These are phyloP conservation scores for Grammothele lineata DNA, from an alignment of 768 basidiomycete genomes.

Conservation along the genomic window DNA sequence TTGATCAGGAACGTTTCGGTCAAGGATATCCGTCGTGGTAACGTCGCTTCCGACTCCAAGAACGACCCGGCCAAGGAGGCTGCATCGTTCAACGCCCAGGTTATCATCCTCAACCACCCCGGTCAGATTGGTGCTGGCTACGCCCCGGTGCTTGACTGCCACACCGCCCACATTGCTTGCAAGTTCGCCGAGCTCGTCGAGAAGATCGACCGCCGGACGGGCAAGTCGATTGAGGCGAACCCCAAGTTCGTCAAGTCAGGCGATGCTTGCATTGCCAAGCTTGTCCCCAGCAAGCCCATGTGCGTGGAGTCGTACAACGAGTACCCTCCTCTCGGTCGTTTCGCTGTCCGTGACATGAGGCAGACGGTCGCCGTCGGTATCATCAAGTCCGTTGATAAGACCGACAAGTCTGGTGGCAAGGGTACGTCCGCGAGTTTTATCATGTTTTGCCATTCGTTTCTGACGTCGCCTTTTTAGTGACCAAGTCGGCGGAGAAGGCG, in stretches of 20 bases:
- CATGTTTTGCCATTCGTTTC: neutral
- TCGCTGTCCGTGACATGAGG: constrained; percentile 99
- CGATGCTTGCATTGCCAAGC: constrained; percentile 98
- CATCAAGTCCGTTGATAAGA: constrained; percentile 97
- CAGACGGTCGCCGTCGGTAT: constrained; percentile 99
- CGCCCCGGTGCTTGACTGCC: constrained; percentile 98
- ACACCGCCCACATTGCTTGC: constrained; percentile 99
- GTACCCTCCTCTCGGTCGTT: constrained; percentile 99
- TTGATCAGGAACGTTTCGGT: constrained; percentile 99
- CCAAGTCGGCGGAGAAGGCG: constrained; percentile 96
- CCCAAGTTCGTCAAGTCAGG: constrained; percentile 99
- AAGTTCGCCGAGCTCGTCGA: constrained; percentile 98
- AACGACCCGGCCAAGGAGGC: constrained; percentile 99
- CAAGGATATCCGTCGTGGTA: constrained; percentile 99
- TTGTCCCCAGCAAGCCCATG: constrained; percentile 95
- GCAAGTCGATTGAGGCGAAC: constrained; percentile 80
- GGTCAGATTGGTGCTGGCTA: constrained; percentile 99
- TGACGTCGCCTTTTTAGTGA: constrained; percentile 45
- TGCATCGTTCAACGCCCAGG: constrained; percentile 98
- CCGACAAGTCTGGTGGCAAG: constrained; percentile 86
- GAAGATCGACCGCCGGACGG: constrained; percentile 99
- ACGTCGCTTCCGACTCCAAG: constrained; percentile 99
- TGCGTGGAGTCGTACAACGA: constrained; percentile 91
- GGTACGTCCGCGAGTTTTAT: constrained; percentile 37
- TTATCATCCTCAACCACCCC: constrained; percentile 99